Base-by-base conservation (phyloP, 208 protist species). In the Phytomonas sp. region DNA sequence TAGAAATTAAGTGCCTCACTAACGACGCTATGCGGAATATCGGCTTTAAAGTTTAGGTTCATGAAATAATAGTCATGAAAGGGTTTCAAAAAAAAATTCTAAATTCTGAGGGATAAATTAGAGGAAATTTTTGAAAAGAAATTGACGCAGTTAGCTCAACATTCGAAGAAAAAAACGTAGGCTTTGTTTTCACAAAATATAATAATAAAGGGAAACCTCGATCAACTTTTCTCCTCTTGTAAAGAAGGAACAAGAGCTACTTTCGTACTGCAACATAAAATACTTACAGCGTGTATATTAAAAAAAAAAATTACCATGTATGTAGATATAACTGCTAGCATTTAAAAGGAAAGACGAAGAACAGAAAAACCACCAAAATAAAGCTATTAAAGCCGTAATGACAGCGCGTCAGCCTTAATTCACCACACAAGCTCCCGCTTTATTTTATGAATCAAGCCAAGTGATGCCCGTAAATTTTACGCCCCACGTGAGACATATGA, bases 1-100 rank as follows among this genome's bases (percentile, higher is more conserved):
- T 78, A 67, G 32, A 72, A 68, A 60, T 74, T 70, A 2, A 80
- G 68, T 2, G 75, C 62, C 53, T 93, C 88, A 36, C 72, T 59
- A n/a, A 87, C 75, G 0, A 86, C 69, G 28, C 68, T 73, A 20
- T 73, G 60, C 28, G 87, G 78, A 60, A 83, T 59, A 56, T 56
- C 46, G 5, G 46, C 4, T 56, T 11, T 56, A 26, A 6, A 56
- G 23, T 56, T 56, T 56, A 23, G 13, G 20, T 26, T 56, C 46
- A 56, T 56, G 46, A 26, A 56, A 56, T 26, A 26, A 56, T 7
- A 23, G 23, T 7, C 9, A 56, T 56, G 20, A 26, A 56, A 56
- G 26, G 4, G 46, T 26, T 56, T 56, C 26, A 0, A 26, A 23
- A 56, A 51, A 7, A 26, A 26, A 26, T 26, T 26, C 46, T 56